A percentile compares a stretch with the other conserved stretches of the same genome.
Evolutionary conservation across 2,329 filamentous ascomycete genomes (phyloP).

Genomic region (Aspergillus japonicus): DNA sequence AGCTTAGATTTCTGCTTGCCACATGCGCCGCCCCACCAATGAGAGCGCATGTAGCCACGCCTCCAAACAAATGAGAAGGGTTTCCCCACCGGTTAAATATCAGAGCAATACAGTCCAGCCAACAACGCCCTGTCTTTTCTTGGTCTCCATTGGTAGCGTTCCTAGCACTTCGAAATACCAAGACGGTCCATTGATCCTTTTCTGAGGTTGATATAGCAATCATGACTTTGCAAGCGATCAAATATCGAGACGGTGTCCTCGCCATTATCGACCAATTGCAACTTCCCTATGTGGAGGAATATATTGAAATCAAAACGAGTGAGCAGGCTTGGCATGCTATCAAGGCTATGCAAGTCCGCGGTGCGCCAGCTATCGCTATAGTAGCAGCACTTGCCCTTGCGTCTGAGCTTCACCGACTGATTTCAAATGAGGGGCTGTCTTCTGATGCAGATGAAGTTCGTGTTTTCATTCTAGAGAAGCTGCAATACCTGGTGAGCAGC

Average conservation of each 20-base stretch:
- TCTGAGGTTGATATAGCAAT: not conserved
- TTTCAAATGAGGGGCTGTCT: conserved; percentile 41
- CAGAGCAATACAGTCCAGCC: too few relatives aligned
- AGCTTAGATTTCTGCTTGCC: too few relatives aligned
- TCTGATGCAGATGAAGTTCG: conserved; percentile 60
- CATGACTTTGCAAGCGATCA: conserved; percentile 61
- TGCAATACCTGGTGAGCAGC: conserved; percentile 85
- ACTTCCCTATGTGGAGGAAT: conserved; percentile 59
- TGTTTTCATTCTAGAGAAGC: conserved; percentile 68
- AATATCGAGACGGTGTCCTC: conserved; percentile 56
- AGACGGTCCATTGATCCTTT: not conserved
- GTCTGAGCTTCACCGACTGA: conserved; percentile 67
- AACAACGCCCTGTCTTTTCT: too few relatives aligned
- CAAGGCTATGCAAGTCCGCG: conserved; percentile 64
- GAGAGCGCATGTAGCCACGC: too few relatives aligned
- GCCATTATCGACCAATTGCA: conserved; percentile 64
- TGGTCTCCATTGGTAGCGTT: too few relatives aligned
- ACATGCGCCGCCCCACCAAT: too few relatives aligned
- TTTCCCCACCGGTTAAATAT: too few relatives aligned
- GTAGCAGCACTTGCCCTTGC: conserved; percentile 89
- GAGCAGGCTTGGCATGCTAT: conserved; percentile 66
- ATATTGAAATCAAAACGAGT: conserved; percentile 53
- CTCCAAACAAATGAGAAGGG: too few relatives aligned
- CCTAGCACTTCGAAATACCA: too few relatives aligned
- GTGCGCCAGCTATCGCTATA: conserved; percentile 94